phyloP scores from a whole-genome alignment of 2,329 filamentous ascomycete genomes.

The Pseudogymnoascus sp. region DNA sequence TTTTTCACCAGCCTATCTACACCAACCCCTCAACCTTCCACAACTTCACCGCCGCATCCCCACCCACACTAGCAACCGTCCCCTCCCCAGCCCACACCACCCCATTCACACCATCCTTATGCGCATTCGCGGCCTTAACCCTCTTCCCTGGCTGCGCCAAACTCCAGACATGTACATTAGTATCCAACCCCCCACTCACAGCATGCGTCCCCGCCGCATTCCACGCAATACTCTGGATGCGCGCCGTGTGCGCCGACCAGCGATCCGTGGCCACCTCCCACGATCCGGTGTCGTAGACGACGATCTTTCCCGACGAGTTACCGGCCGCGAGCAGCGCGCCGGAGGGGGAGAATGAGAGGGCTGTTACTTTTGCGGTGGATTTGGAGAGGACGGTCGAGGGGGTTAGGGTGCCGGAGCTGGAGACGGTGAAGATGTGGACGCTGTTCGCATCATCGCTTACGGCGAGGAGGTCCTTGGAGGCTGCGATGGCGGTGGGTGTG shows the following conservation, averaged over 20 bases:
- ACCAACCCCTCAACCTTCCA: constrained; percentile 51
- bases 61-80: constrained; percentile 66
- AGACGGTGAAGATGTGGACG: constrained; percentile 62
- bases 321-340: constrained; percentile 75
- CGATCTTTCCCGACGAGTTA: constrained; percentile 77
- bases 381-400: constrained; percentile 43
- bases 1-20: background rate
- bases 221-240: constrained; percentile 66
- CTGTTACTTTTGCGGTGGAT: constrained; percentile 63
- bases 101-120: constrained; percentile 91
- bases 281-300: constrained; percentile 60
- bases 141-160: constrained; percentile 72
- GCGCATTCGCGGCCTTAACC: constrained; percentile 76
- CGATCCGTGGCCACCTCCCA: constrained; percentile 72
- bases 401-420: constrained; percentile 43
- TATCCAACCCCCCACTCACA: constrained; percentile 79
- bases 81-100: constrained; percentile 67
- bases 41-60: constrained; percentile 83
- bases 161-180: constrained; percentile 89
- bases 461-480: constrained; percentile 58
- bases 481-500: constrained; percentile 63
- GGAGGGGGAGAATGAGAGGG: constrained; percentile 72
- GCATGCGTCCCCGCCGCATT: constrained; percentile 68
- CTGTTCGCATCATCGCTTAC: constrained; percentile 67
- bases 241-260: constrained; percentile 63